A percentile compares a stretch with the other conserved stretches of the same genome.
phyloP scores from a whole-genome alignment of 805 yeast genomes.

The Metschnikowia aberdeeniae region DNA sequence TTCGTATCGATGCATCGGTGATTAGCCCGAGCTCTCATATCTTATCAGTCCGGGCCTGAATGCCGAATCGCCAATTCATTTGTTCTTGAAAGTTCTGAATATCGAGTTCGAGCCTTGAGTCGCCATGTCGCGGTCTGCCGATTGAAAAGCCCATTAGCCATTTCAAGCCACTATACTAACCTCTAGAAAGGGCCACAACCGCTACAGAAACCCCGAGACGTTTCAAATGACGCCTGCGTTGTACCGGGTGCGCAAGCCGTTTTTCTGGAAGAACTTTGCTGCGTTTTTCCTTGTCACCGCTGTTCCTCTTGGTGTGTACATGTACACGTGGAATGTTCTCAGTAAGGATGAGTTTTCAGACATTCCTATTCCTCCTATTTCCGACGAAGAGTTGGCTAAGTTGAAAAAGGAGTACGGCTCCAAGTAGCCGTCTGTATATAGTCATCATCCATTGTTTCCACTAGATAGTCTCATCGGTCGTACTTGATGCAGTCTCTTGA shows the following conservation, averaged over 20 bases:
- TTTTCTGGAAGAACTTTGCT: slow-evolving; percentile 69
- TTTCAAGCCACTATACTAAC: slow-evolving; percentile 11
- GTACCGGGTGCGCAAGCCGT: slow-evolving; percentile 85
- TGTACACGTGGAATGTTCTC: slow-evolving; percentile 58
- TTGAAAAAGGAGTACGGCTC: slow-evolving; percentile 70
- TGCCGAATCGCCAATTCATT: too few relatives aligned
- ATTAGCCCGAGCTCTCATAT: too few relatives aligned
- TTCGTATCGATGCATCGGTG: too few relatives aligned
- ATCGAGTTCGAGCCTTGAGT: too few relatives aligned
- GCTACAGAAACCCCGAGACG: slow-evolving; percentile 58
- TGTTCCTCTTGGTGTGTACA: slow-evolving; percentile 66
- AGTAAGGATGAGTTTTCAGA: slow-evolving; percentile 81
- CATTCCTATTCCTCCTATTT: slow-evolving; percentile 90
- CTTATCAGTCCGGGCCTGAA: too few relatives aligned
- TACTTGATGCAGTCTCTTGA: too few relatives aligned
- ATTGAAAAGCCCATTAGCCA: too few relatives aligned
- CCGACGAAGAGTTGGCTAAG: slow-evolving; percentile 68
- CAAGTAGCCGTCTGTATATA: slow-evolving; percentile 18
- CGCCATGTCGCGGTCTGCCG: too few relatives aligned
- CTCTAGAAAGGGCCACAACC: slow-evolving; percentile 39
- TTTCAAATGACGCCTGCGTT: slow-evolving; percentile 92
- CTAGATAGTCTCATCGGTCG: background rate
- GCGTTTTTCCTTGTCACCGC: slow-evolving; percentile 56
- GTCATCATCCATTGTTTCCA: slow-evolving; percentile 2
- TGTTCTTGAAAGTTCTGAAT: too few relatives aligned